phyloP scores from a whole-genome alignment of 305 asterid genomes.

The Andrographis paniculata region DNA sequence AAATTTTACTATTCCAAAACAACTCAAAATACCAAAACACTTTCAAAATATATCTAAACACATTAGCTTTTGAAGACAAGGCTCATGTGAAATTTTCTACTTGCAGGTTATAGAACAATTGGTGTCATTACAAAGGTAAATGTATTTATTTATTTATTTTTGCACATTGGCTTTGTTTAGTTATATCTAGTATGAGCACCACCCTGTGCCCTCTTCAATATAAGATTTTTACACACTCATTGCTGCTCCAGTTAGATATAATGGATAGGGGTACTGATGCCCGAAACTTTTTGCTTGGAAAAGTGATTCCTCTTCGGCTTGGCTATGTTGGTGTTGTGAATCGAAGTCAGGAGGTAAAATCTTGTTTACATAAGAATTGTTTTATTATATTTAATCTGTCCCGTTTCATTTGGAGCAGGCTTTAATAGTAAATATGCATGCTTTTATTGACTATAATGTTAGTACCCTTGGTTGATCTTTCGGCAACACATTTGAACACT shows the following conservation, averaged over 20 bases:
- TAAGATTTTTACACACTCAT: neutral
- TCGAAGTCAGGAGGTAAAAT: conserved; percentile 97
- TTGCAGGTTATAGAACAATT: conserved; percentile 88
- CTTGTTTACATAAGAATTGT: neutral
- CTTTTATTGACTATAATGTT: neutral
- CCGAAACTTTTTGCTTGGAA: conserved; percentile 91
- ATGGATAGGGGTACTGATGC: conserved; percentile 99
- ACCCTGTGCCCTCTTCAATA: conserved; percentile 11
- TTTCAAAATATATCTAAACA: no score
- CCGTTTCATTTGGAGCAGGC: neutral
- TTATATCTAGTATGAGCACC: conserved; percentile 6
- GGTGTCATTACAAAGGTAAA: conserved; percentile 95
- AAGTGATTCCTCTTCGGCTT: conserved; percentile 94
- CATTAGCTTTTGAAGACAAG: conserved; percentile 1
- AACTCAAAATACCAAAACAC: no score
- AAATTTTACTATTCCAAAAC: no score
- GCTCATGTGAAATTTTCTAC: conserved; percentile 25
- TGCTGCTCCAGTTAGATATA: conserved; percentile 73
- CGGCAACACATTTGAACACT: neutral
- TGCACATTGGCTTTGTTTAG: conserved; percentile 11
- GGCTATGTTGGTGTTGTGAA: conserved; percentile 96
- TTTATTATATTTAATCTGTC: neutral
- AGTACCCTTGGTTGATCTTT: neutral
- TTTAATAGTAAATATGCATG: neutral
- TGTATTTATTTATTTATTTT: no score